These are phyloP conservation scores for Backusella tuberculispora DNA, from an alignment of 192 early-diverging fungal species.

Conservation along the genomic window DNA sequence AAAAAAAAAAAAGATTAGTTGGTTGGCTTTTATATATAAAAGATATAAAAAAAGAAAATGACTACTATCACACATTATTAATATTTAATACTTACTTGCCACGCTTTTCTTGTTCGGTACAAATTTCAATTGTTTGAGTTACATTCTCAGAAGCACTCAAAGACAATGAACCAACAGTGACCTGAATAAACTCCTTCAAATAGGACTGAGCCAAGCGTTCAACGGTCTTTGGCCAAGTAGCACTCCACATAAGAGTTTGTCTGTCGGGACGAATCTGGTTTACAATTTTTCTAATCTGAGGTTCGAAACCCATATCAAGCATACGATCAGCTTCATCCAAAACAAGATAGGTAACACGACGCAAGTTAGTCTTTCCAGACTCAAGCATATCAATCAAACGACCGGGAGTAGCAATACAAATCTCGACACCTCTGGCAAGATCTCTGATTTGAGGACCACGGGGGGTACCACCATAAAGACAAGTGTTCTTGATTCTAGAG, in stretches of 20 bases:
- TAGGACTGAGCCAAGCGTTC: constrained; percentile 91
- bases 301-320: constrained; percentile 99
- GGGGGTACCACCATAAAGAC: constrained; percentile 95
- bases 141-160: constrained; percentile 93
- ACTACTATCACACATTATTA: background rate
- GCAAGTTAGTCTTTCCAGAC: constrained; percentile 84
- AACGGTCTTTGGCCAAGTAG: constrained; percentile 98
- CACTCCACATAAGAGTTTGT: constrained; percentile 99
- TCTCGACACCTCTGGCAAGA: constrained; percentile 80
- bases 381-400: constrained; percentile 98
- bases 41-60: background rate
- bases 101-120: constrained; percentile 85
- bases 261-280: constrained; percentile 96
- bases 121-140: constrained; percentile 90
- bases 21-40: too few relatives aligned
- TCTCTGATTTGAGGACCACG: constrained; percentile 91
- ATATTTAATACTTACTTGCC: constrained; percentile 57
- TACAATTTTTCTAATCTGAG: constrained; percentile 97
- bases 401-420: constrained; percentile 97
- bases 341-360: constrained; percentile 95
- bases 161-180: constrained; percentile 93
- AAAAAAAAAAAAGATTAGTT: too few relatives aligned
- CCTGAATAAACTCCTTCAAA: constrained; percentile 92
- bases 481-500: constrained; percentile 91
- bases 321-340: constrained; percentile 99